These are phyloP conservation scores for Chlorella sp. DNA, from an alignment of 139 green algal species.

Conservation along the genomic window DNA sequence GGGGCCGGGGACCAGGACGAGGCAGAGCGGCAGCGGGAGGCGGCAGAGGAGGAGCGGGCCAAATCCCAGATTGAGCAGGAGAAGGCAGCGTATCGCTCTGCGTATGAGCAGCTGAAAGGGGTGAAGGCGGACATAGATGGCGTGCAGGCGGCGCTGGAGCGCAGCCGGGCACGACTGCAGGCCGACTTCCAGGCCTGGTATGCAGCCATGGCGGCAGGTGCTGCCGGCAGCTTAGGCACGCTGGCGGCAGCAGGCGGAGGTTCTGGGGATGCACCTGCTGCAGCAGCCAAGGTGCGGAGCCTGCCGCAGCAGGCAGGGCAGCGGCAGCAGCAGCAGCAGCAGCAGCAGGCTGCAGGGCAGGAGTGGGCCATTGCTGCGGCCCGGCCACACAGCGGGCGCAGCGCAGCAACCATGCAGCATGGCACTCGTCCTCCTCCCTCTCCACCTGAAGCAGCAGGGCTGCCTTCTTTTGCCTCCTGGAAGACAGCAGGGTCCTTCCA, in stretches of 20 bases:
- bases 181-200: conserved; percentile 89
- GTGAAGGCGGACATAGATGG: conserved; percentile 92
- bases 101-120: conserved; percentile 75
- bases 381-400: neutral
- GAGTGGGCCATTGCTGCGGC: neutral
- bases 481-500: neutral
- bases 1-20: neutral
- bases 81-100: conserved; percentile 77
- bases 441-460: neutral
- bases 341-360: neutral
- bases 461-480: neutral
- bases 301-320: neutral
- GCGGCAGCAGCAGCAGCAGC: neutral
- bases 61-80: conserved; percentile 66
- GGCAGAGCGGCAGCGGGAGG: conserved; percentile 18
- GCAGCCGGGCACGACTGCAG: conserved; percentile 71
- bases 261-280: neutral
- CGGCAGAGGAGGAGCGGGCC: conserved; percentile 63
- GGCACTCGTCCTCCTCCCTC: neutral
- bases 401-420: neutral
- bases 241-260: neutral
- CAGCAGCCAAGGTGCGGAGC: neutral
- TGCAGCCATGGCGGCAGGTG: conserved; percentile 36
- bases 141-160: conserved; percentile 85
- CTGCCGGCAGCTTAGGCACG: neutral